A percentile compares a stretch with the other conserved stretches of the same genome.
These are phyloP conservation scores for Zygosaccharomyces lentus DNA, from an alignment of 805 yeast species.

Conservation along the genomic window DNA sequence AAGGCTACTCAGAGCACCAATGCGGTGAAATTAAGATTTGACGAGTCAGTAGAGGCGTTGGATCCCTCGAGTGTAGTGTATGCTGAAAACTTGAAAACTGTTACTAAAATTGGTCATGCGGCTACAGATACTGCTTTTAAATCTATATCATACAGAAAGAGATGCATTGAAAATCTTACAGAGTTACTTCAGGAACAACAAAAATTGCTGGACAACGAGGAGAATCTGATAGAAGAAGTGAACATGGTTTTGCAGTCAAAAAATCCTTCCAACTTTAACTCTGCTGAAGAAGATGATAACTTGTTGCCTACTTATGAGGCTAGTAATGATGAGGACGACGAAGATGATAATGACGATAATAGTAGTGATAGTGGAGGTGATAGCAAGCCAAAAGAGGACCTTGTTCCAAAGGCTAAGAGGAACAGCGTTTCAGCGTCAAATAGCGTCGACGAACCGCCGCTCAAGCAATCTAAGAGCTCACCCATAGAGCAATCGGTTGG, in stretches of 20 bases:
- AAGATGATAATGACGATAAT: conserved; percentile 21
- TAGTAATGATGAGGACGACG: conserved; percentile 21
- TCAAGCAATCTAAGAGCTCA: conserved; percentile 9
- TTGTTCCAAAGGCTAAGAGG: conserved; percentile 1
- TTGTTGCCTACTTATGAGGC: conserved; percentile 32
- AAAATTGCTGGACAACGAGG: conserved; percentile 29
- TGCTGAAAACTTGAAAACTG: conserved; percentile 31
- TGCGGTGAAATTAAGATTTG: conserved; percentile 30
- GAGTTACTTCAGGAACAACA: conserved; percentile 26
- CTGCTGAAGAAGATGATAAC: conserved; percentile 15
- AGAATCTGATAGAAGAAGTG: conserved; percentile 25
- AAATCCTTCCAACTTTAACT: conserved; percentile 17
- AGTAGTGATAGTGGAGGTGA: conserved; percentile 18
- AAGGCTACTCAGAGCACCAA: conserved; percentile 23
- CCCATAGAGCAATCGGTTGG: conserved; percentile 7
- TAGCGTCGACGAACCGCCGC: conserved; percentile 6
- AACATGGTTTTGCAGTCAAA: conserved; percentile 26
- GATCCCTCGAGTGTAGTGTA: conserved; percentile 30
- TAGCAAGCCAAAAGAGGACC: conserved; percentile 2
- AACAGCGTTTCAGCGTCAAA: conserved; percentile 5
- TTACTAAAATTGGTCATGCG: conserved; percentile 30
- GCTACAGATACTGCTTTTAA: conserved; percentile 30
- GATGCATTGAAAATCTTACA: conserved; percentile 25
- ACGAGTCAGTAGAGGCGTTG: conserved; percentile 25
- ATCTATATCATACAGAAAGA: conserved; percentile 28